Base-by-base conservation (phyloP, 2,329 filamentous ascomycete species). In the Talaromyces sp. region DNA sequence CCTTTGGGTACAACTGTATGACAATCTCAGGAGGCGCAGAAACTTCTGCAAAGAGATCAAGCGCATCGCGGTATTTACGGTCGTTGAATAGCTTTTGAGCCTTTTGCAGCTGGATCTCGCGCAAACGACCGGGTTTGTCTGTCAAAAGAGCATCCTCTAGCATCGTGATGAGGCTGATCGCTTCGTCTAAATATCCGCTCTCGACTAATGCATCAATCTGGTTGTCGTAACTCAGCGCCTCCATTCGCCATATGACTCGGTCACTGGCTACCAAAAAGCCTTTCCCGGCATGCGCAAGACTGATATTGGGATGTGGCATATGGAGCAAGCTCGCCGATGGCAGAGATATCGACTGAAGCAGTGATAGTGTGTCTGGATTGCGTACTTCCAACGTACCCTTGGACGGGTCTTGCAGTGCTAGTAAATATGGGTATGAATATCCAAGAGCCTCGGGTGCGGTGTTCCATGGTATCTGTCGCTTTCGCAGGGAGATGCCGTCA, bases 381-480 rank as follows among this genome's bases (percentile, higher is more conserved):
- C 95, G 85, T 41, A 99, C 89, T 75, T 99, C 95, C 11, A 99
- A 79, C 0, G 85, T 86, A 2, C 93, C 92, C 74, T 95, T 96
- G 1, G 89, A 83, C 0, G 91, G 86, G 8, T 91, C 82, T 70
- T 96, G 92, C 14, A 99, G 79, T 10, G 92, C 90, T 55, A 99
- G 80, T 59, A 99, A 87, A 71, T 97, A 99, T 0, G 95, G 95
- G 72, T 99, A 99, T 24, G 93, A 97, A 74, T 97, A 99, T 24
- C 93, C 95, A 62, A 99, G 88, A 59, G 89, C 89, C 68, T 97
- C 93, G 1, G 95, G 96, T 1, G 93, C 91, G 35, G 85, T 81
- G 49, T 87, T 85, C 95, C 95, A 99, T 1, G 92, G 92, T n/a
- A 99, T 87, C 72, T 98, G 93, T 59, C 89, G 83, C 74, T 90